Conservation (phyloP, 768 basidiomycete genomes). For the Cyathus striatus region DNA sequence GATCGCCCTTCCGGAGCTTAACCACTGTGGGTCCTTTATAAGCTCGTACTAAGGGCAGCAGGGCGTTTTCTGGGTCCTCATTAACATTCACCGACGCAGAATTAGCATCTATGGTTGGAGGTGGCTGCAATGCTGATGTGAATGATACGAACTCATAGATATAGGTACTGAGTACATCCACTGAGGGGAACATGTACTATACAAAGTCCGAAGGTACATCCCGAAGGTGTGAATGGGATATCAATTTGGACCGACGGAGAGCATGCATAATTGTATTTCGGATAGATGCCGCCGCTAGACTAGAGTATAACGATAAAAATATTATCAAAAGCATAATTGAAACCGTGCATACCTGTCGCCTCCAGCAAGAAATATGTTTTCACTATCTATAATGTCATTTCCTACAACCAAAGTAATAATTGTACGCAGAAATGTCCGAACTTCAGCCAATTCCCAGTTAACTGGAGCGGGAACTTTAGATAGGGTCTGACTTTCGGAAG, state of each 20-base stretch:
- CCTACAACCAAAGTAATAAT: background rate
- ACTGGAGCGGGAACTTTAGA: background rate
- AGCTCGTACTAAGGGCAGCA: background rate
- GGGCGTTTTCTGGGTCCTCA: background rate
- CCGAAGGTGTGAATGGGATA: background rate
- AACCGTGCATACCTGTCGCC: background rate
- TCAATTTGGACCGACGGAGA: background rate
- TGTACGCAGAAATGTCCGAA: background rate
- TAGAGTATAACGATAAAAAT: background rate
- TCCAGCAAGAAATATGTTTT: background rate
- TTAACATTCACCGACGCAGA: too few species aligned
- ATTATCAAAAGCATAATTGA: background rate
- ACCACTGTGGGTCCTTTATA: background rate
- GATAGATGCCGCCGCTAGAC: background rate
- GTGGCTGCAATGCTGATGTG: background rate
- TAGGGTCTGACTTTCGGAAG: background rate
- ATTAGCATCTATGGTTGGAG: too few species aligned
- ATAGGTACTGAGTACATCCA: background rate
- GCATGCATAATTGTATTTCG: background rate
- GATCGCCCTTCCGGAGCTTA: constrained; percentile 2
- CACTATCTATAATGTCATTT: background rate
- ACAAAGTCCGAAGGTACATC: background rate
- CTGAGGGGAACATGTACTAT: background rate
- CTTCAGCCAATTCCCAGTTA: background rate
- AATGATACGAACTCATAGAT: background rate